Conservation (phyloP, 805 yeast species). For the Lachancea sp. region DNA sequence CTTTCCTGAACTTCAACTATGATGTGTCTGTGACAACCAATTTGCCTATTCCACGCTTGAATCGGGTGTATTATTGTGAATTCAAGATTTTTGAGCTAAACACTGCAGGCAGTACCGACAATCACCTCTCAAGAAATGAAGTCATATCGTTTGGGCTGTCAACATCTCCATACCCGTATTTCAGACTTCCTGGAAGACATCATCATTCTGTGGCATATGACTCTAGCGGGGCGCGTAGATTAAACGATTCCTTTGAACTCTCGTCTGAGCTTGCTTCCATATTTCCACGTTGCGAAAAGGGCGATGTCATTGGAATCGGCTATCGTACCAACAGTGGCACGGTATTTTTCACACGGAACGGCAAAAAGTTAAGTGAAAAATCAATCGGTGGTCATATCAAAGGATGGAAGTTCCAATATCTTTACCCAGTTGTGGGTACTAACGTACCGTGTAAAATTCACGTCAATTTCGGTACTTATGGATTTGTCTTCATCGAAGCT, state of each 20-base stretch:
- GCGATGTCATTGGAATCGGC: conserved; percentile 93
- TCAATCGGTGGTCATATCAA: conserved; percentile 73
- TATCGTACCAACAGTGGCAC: conserved; percentile 77
- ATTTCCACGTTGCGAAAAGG: conserved; percentile 60
- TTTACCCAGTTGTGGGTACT: conserved; percentile 89
- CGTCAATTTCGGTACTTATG: conserved; percentile 83
- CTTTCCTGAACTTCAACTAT: conserved; percentile 47
- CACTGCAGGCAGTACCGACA: conserved; percentile 39
- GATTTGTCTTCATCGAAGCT: conserved; percentile 85
- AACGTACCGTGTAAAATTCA: conserved; percentile 75
- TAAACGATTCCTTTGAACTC: conserved; percentile 64
- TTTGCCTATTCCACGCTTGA: conserved; percentile 74
- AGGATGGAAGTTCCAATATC: conserved; percentile 59
- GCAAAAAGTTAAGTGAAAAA: conserved; percentile 78
- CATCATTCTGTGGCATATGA: conserved; percentile 82
- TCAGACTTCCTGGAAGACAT: conserved; percentile 89
- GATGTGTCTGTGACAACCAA: conserved; percentile 72
- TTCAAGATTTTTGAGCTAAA: conserved; percentile 71
- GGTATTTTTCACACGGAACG: conserved; percentile 89
- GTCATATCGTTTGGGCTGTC: conserved; percentile 71
- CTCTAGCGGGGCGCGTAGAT: conserved; percentile 72
- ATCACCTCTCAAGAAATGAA: conserved; percentile 35
- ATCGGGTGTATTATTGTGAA: conserved; percentile 86
- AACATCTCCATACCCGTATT: conserved; percentile 87
- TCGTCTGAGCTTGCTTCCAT: conserved; percentile 42